A percentile compares a stretch with the other conserved stretches of the same genome.
phyloP scores from a whole-genome alignment of 163 green algal genomes.

The Prototheca stagnorum region DNA sequence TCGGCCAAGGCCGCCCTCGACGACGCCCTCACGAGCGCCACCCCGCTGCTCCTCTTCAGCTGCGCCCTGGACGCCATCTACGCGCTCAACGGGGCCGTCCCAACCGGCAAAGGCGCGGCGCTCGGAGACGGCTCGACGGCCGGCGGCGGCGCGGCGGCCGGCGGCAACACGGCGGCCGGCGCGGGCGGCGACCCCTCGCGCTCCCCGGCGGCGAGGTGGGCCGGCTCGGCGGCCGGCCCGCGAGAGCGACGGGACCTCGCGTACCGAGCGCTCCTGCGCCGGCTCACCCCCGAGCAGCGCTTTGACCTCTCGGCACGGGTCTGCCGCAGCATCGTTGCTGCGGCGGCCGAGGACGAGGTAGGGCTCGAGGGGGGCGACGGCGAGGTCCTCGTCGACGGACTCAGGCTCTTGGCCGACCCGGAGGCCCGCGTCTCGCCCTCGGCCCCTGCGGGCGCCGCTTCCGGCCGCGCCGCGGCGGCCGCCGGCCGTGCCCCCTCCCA shows the following conservation, averaged over 20 bases:
- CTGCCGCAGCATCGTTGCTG: constrained; percentile 43
- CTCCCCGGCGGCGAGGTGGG: not conserved
- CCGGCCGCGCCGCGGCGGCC: constrained; percentile 2
- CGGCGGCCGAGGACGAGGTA: constrained; percentile 53
- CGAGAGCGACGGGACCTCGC: constrained; percentile 3
- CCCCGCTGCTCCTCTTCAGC: too few relatives aligned
- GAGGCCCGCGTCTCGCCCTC: constrained; percentile 43
- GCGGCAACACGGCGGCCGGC: constrained; percentile 8
- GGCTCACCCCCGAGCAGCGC: constrained; percentile 71
- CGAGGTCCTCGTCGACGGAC: constrained; percentile 64
- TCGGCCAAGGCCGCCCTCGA: too few relatives aligned
- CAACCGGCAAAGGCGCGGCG: too few relatives aligned
- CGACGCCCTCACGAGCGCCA: too few relatives aligned
- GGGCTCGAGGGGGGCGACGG: constrained; percentile 22
- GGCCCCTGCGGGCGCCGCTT: not conserved
- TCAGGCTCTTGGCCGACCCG: constrained; percentile 47
- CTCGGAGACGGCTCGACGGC: too few relatives aligned
- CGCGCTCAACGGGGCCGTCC: too few relatives aligned
- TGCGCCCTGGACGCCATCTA: too few relatives aligned
- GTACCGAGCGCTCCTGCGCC: constrained; percentile 39
- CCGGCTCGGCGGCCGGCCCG: not conserved
- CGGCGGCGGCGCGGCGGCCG: not conserved
- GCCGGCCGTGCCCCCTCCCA: too few relatives aligned
- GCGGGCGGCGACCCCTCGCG: constrained; percentile 8
- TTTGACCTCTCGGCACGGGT: constrained; percentile 58